Base-by-base conservation (phyloP, 371 early-diverging fungal genomes). In the Lichtheimia ornata region DNA sequence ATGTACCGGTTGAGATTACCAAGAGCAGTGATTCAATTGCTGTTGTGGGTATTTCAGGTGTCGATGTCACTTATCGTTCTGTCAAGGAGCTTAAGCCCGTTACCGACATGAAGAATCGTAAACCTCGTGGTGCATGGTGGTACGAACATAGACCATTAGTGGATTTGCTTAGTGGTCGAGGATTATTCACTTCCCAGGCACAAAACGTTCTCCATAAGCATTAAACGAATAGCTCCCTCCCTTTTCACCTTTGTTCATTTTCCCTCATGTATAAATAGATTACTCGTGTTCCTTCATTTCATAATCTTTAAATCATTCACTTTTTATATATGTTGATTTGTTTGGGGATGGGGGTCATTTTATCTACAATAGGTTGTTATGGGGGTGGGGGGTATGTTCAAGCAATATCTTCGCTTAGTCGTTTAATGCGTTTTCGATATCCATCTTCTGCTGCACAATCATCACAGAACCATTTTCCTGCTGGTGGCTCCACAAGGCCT, bases 401-500 rank as follows among this genome's bases (percentile, higher is more conserved):
- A 49, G 49, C 28, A 18, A 59, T 28, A 30, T 64, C 64, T 53
- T 61, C 63, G 22, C 52, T 63, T 28, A 63, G 15, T 12, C 65
- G 58, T 47, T 72, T 74, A 13, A 74, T 54, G 47, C 70, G 64
- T 49, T 74, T 72, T 27, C 63, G 61, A 30, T 72, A 65, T 14
- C 61, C 59, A 53, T 71, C 70, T 27, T 73, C 79, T 25, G 57
- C 66, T 25, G 71, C 64, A 62, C 81, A 81, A 27, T 81, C 89
- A 17, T 87, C 83, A 71, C 98, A 98, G 64, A 86, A 94, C 98
- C 98, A 98, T 66, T 91, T 88, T n/a, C 94, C 96, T 64, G 89
- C 89, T 15, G 94, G 94, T 12, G 90, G 90, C 43, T 83, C 86
- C 20, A 84, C 82, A 24, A 97, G 80, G 2, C 92, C 95, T 1